Conservation (phyloP, 495 filamentous ascomycete species). For the Penicillium nucicola region DNA sequence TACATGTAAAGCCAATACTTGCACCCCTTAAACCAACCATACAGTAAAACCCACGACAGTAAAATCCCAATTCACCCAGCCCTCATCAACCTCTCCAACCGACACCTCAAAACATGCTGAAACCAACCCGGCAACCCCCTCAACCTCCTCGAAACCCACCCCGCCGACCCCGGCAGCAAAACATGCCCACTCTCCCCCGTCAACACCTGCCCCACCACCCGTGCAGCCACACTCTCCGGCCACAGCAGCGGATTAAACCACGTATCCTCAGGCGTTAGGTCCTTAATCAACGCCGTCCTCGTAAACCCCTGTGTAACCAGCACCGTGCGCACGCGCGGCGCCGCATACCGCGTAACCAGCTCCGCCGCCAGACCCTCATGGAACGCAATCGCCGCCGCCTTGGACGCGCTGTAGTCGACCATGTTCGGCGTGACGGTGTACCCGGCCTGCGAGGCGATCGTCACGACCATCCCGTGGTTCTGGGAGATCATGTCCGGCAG, state of each 20-base stretch:
- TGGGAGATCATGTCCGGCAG: constrained; percentile 57
- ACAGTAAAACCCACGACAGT: too few relatives aligned
- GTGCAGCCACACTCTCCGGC: constrained; percentile 64
- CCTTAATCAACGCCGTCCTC: constrained; percentile 58
- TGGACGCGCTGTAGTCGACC: constrained; percentile 65
- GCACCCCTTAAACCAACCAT: too few relatives aligned
- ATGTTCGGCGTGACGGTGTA: constrained; percentile 60
- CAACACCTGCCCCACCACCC: constrained; percentile 57
- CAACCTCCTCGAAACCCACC: constrained; percentile 28
- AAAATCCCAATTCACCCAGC: constrained; percentile 18
- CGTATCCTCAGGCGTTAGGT: constrained; percentile 50
- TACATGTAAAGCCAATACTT: background rate
- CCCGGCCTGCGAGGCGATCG: constrained; percentile 61
- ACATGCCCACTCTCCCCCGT: constrained; percentile 56
- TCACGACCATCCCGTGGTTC: constrained; percentile 75
- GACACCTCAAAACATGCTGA: constrained; percentile 30
- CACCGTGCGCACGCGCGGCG: constrained; percentile 61
- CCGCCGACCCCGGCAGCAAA: constrained; percentile 42
- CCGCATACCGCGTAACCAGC: constrained; percentile 57
- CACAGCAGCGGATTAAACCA: constrained; percentile 56
- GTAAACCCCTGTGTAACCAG: constrained; percentile 64
- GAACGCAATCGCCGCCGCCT: constrained; percentile 64
- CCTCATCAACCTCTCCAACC: constrained; percentile 32
- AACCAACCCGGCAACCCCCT: constrained; percentile 43
- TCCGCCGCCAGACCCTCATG: constrained; percentile 69